Evolutionary conservation across 179 eudicot genomes (phyloP).

Genomic region (Beta lomatogona): DNA sequence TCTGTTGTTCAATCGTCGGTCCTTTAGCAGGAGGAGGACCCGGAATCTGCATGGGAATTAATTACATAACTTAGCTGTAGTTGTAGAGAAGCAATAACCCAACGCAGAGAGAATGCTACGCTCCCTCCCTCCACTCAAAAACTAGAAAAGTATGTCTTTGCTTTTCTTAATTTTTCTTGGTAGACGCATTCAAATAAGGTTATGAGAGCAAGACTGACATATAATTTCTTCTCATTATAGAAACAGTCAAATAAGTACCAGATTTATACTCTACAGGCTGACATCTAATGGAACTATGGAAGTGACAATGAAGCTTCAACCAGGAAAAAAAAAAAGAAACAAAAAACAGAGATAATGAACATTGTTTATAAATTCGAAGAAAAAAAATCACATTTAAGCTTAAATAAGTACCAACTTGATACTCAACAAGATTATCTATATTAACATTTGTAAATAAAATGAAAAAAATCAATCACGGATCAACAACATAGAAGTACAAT

Average conservation of each 20-base stretch:
- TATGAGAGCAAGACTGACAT: neutral
- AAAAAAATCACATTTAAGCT: neutral
- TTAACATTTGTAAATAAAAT: neutral
- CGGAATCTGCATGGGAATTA: slow-evolving; percentile 54
- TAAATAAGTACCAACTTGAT: neutral
- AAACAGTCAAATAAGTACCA: neutral
- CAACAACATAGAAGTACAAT: neutral
- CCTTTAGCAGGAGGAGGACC: slow-evolving; percentile 76
- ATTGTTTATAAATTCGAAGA: neutral
- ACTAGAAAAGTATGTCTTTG: neutral
- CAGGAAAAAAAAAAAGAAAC: neutral
- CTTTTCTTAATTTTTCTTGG: neutral
- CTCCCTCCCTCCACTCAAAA: neutral
- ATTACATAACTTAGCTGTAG: neutral
- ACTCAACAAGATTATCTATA: neutral
- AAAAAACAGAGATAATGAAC: neutral
- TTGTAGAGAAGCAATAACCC: neutral
- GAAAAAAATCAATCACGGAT: neutral
- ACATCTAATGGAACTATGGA: neutral
- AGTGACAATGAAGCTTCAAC: slow-evolving; percentile 3
- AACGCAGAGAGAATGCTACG: neutral
- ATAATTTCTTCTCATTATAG: neutral
- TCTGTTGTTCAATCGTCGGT: slow-evolving; percentile 62
- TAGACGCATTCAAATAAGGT: neutral
- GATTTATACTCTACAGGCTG: neutral